Base-by-base conservation (phyloP, 1,139 yeast species). In the Taiozyma sp. region DNA sequence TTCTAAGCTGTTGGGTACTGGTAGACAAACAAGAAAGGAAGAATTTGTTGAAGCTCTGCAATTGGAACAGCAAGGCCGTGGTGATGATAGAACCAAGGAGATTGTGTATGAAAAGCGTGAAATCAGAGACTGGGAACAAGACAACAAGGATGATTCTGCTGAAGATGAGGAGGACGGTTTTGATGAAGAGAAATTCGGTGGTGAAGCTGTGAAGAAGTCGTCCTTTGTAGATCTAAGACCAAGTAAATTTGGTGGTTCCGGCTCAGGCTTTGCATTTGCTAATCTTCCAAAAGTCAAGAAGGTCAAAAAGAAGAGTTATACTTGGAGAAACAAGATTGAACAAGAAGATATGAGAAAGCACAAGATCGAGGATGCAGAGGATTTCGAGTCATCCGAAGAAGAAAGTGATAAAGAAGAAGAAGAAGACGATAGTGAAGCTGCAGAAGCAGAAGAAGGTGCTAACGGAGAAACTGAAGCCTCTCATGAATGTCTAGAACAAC, bases 171-270 rank as follows among this genome's bases (percentile, higher is more conserved):
- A 57, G 24, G 63, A 57, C 23, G 59, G 54, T 16, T 57, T 47
- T 16, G 59, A 61, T 3, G 70, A 62, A 3, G 69, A 63, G 10
- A 58, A 63, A 43, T 63, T 59, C 56, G 71, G 68, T 19, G 58
- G 50, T n/a, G 52, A 48, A 16, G 51, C 48, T 8, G 45, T 51
- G 1, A 13, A 64, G 1, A 65, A 70, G 4, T 76, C 89, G 0
- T 73, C 85, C 0, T 87, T 89, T 61, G 75, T 88, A 16, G 96
- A 89, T 66, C 76, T 82, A 62, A 74, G 96, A 57, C 95, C 96
- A 0, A 72, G 75, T 5, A 76, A 79, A 50, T 75, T 75, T 57
- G 86, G 87, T 16, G 87, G 87, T 0, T 62, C 73, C n/a, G 87
- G 88, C 0, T 67, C 68, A 51, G 92, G 92, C 0, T 87, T 88